Evolutionary conservation across 2,329 filamentous ascomycete genomes (phyloP), one percentile per base, ranked within the genome.

Genomic region (Decorospora gaudefroyi): DNA sequence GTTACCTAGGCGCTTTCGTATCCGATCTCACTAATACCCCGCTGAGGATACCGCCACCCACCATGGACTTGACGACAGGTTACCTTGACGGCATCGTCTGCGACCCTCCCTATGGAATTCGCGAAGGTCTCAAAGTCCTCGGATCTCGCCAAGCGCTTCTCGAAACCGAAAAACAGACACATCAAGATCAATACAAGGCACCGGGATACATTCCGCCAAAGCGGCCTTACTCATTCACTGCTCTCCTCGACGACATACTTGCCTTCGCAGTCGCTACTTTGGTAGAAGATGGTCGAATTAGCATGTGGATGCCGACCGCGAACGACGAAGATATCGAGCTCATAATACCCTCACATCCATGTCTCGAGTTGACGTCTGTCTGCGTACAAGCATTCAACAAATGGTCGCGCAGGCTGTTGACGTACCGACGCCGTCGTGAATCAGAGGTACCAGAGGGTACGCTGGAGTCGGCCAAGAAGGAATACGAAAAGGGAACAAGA

Each of bases 281-380:
- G 1, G 88, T 96, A 6, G 84, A 89, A 38, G 73, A 83, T 51
- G 93, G 90, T 0, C 79, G 93, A 18, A 69, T 99, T 7, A 88
- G 87, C 6, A 95, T 99, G 76, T 99, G 93, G 93, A 95, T 97
- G 88, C 93, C 93, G 0, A 95, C 90, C 0, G 86, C 90, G 18
- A 72, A 72, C 40, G 70, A 71, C 29, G 68, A 71, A 31, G 69
- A 89, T 33, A 81, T 86, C 45, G 87, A 92, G 64, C 82, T 96
- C 15, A 77, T 82, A 0, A 79, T 92, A 10, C 92, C 92, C 0
- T 79, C 77, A 13, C 90, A 97, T 66, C 86, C 87, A 0, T 82
- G 81, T 44, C 73, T 99, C 10, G 80, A 87, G 59, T 74, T 92
- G 16, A 79, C 90, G 13, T 84, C 80, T 29, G 81, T 90, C 19